phyloP scores from a whole-genome alignment of 768 basidiomycete species.

The Sarcodon aspratus region DNA sequence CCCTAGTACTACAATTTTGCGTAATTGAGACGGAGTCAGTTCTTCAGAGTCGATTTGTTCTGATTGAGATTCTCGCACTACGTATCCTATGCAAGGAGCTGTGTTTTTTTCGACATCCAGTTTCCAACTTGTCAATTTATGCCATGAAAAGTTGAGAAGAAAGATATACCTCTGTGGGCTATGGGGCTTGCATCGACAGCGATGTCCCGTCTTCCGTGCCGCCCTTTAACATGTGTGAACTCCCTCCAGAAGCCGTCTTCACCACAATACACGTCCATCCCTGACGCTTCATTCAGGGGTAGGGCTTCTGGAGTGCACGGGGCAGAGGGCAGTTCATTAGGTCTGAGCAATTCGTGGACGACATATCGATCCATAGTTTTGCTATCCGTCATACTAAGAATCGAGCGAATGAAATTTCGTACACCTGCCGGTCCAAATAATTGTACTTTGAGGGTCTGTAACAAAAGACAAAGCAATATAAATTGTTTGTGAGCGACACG shows the following conservation, averaged over 20 bases:
- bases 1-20: conserved; percentile 68
- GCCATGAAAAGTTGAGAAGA: background rate
- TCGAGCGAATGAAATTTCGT: conserved; percentile 61
- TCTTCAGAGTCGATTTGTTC: no score
- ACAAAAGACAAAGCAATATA: conserved; percentile 12
- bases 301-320: conserved; percentile 34
- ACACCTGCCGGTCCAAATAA: conserved; percentile 76
- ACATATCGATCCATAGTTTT: conserved; percentile 49
- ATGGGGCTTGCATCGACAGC: conserved; percentile 75
- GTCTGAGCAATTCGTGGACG: conserved; percentile 67
- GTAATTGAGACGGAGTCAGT: no score
- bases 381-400: conserved; percentile 57
- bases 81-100: conserved; percentile 77
- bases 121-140: background rate
- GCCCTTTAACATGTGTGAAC: conserved; percentile 30
- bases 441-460: conserved; percentile 35
- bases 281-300: conserved; percentile 54
- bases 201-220: conserved; percentile 14
- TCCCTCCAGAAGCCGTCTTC: conserved; percentile 55
- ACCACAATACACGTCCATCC: conserved; percentile 43
- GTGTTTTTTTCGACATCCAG: conserved; percentile 2
- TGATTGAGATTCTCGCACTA: conserved; percentile 45
- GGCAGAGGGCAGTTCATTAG: conserved; percentile 37
- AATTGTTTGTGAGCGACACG: conserved; percentile 3
- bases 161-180: conserved; percentile 54